Base-by-base conservation (phyloP, 2,329 filamentous ascomycete genomes). In the Aspergillus niger region DNA sequence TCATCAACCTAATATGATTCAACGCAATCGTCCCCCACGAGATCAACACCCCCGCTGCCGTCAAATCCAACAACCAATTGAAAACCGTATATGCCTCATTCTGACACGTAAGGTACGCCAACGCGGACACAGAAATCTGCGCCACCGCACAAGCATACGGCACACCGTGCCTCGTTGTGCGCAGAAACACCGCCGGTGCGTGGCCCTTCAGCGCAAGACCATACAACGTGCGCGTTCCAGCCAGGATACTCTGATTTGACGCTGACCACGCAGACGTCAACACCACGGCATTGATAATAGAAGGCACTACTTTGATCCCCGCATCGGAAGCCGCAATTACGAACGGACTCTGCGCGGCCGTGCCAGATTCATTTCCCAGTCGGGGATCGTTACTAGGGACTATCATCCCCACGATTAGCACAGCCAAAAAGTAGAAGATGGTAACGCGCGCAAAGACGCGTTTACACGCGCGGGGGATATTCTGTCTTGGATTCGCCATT, bases 241-340 rank as follows among this genome's bases (percentile, higher is more conserved):
- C 79, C 67, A 82, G 82, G 55, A 92, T 78, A 69, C 83, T 85
- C 65, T 89, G 86, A 66, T 92, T 92, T 0, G 85, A 86, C 0
- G 89, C 83, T 0, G 89, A 91, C 76, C 86, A 88, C 0, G 88
- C 89, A 0, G 88, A 89, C 0, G 87, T 90, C 65, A 92, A 82
- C 66, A 93, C 88, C 26, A 92, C 81, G 38, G 89, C 90, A 72
- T 94, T 94, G 75, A 93, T 87, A 57, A 93, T 84, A 5, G 86
- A 86, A 0, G 89, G 88, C 4, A 92, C 83, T 6, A 83, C 87
- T 4, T 80, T 81, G 59, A 92, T 87, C 0, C 88, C 86, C 2
- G 89, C 90, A 30, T 85, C 83, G 10, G 83, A 81, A 39, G 89
- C 86, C 17, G 89, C 90, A 63, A 92, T 90, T 61, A 93, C 89